phyloP scores from a whole-genome alignment of 768 basidiomycete genomes.

The Trametes coccinea region DNA sequence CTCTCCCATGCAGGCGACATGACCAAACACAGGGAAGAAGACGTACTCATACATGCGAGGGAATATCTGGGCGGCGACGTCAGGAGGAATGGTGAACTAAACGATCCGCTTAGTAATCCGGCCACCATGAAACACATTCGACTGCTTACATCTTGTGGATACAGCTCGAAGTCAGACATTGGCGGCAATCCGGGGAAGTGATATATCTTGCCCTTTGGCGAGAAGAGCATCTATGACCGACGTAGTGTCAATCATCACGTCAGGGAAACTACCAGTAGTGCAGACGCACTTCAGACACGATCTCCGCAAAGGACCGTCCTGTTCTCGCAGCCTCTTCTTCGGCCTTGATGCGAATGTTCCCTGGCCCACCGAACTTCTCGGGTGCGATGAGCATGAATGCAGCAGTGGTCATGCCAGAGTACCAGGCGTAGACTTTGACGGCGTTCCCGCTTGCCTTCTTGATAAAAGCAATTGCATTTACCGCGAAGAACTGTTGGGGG shows the following conservation, averaged over 20 bases:
- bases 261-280: not conserved
- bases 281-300: conserved; percentile 8
- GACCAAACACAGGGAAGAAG: no score
- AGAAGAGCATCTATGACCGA: not conserved
- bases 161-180: conserved; percentile 26
- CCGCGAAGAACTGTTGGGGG: conserved; percentile 7
- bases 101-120: not conserved
- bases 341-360: conserved; percentile 12
- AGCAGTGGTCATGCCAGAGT: conserved; percentile 8
- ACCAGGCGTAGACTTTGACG: conserved; percentile 21
- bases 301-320: conserved; percentile 1
- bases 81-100: not conserved
- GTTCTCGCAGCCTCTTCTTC: conserved; percentile 6
- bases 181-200: conserved; percentile 24
- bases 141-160: conserved; percentile 22
- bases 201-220: conserved; percentile 13
- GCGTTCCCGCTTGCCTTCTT: conserved; percentile 15
- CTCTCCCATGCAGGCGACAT: no score
- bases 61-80: not conserved
- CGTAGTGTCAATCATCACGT: not conserved
- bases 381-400: conserved; percentile 16
- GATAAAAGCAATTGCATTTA: not conserved
- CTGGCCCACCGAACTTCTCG: conserved; percentile 15
- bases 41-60: conserved; percentile 3
- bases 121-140: no score